Percentiles rank a stretch among this genome's conserved stretches.
Evolutionary conservation across 2,329 filamentous ascomycete genomes (phyloP).

Genomic region (Aspergillus terreus): DNA sequence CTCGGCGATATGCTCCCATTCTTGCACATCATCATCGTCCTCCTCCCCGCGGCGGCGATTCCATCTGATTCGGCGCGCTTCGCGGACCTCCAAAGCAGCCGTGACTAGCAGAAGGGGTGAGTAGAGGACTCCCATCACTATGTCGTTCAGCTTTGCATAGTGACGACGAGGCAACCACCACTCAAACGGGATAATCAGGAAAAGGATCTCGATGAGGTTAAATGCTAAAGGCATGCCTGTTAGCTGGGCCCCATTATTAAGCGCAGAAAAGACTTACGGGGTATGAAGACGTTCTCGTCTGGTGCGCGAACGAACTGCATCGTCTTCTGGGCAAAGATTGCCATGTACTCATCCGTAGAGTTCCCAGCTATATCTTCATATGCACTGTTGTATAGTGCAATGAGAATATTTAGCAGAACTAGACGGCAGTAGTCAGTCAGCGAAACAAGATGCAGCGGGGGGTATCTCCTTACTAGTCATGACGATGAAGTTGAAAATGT

Average conservation of each 20-base stretch:
- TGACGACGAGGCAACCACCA: constrained; percentile 81
- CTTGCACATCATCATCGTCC: constrained; percentile 83
- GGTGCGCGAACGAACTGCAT: constrained; percentile 96
- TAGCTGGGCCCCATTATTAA: neutral
- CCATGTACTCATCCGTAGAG: constrained; percentile 91
- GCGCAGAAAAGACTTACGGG: constrained; percentile 49
- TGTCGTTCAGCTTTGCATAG: constrained; percentile 83
- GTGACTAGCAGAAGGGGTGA: constrained; percentile 76
- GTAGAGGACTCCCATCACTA: constrained; percentile 83
- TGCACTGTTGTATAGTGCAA: constrained; percentile 93
- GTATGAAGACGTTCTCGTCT: constrained; percentile 97
- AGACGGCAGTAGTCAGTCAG: neutral
- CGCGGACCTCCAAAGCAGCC: constrained; percentile 65
- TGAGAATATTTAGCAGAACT: constrained; percentile 90
- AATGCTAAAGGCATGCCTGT: constrained; percentile 51
- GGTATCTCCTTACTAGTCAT: constrained; percentile 61
- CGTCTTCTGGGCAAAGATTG: constrained; percentile 87
- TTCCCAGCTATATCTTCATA: constrained; percentile 94
- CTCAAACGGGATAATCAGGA: constrained; percentile 76
- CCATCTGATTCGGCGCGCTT: constrained; percentile 62
- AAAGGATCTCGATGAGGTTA: constrained; percentile 85
- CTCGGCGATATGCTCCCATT: constrained; percentile 79
- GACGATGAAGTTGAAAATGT: constrained; percentile 94
- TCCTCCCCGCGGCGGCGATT: constrained; percentile 79
- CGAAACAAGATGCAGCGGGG: neutral